Evolutionary conservation across 2,329 filamentous ascomycete species (phyloP), one percentile per base, ranked within the genome.

Genomic region (Colletotrichum sp.): DNA sequence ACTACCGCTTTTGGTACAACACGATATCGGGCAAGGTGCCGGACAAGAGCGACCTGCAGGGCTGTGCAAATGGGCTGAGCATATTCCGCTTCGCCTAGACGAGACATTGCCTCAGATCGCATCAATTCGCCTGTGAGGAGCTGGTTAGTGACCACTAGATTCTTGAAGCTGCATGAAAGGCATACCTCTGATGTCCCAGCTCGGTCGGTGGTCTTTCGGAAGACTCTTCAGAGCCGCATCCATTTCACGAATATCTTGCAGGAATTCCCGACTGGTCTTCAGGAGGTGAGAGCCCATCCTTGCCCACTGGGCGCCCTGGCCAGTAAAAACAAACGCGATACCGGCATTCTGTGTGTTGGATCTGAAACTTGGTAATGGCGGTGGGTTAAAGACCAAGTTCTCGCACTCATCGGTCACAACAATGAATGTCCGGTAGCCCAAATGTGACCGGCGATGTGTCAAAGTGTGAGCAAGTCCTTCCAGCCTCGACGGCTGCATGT

Each of bases 1-100:
- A 83, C 77, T 2, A 86, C 83, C 1, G 81, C 81, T 4, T 76
- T n/a, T 0, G 85, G 83, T 0, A 60, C 60, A 4, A 87, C 74
- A 0, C 77, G 78, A 68, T 80, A 82, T 2, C 76, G 80, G 1
- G 80, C 72, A 3, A 86, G 79, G 0, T 86, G 78, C 7, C 86
- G 78, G 2, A 83, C 84, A 2, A 89, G 77, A 0, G 82, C 89
- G 3, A 92, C 83, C 76, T 92, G 90, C 1, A 92, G 57, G 0
- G 90, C 89, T 0, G 90, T 91, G 67, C 87, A 91, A 1, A 90
- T 79, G 1, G 90, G 88, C 76, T 92, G 90, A 0, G 87, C 78
- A 39, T 81, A 74, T 16, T 79, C 76, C 8, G 79, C 73, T 24
- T 80, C 76, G 8, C 78, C 70, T 12, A 82, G 68, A 2, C 68